A percentile compares a stretch with the other conserved stretches of the same genome.
Evolutionary conservation across 2,329 filamentous ascomycete species (phyloP).

Genomic region (Penicillium sp.): DNA sequence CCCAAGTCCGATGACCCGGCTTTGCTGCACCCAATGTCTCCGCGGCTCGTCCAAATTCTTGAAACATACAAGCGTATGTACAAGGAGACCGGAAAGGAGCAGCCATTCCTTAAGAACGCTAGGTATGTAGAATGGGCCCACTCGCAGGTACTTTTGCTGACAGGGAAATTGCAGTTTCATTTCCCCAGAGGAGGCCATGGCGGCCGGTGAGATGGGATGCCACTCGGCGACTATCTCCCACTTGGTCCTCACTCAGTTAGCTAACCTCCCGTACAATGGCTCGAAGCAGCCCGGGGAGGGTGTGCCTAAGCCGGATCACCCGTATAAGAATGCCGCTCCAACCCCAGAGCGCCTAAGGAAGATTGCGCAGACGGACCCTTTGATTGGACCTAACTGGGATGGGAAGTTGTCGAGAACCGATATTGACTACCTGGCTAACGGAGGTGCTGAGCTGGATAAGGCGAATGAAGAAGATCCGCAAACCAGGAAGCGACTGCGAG

Average conservation of each 20-base stretch:
- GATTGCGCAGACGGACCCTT: conserved; percentile 41
- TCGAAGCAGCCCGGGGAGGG: conserved; percentile 24
- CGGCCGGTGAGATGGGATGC: conserved; percentile 14
- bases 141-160: not conserved
- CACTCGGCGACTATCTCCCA: conserved; percentile 17
- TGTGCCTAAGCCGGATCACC: conserved; percentile 43
- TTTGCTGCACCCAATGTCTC: conserved; percentile 49
- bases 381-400: conserved; percentile 40
- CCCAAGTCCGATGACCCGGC: conserved; percentile 50
- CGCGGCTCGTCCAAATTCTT: conserved; percentile 51
- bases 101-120: conserved; percentile 51
- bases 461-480: conserved; percentile 26
- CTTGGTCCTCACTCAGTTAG: conserved; percentile 13
- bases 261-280: conserved; percentile 13
- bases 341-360: conserved; percentile 28
- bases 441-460: conserved; percentile 45
- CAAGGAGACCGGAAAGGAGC: conserved; percentile 49
- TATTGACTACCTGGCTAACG: conserved; percentile 50
- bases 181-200: conserved; percentile 16
- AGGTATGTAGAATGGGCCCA: conserved; percentile 28
- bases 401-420: conserved; percentile 42
- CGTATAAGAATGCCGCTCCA: conserved; percentile 35
- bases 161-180: conserved; percentile 7
- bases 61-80: conserved; percentile 50
- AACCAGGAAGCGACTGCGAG: conserved; percentile 15